Evolutionary conservation across 345 rosid genomes (phyloP), one percentile per base, ranked within the genome.

Genomic region (Fremontodendron californicum): DNA sequence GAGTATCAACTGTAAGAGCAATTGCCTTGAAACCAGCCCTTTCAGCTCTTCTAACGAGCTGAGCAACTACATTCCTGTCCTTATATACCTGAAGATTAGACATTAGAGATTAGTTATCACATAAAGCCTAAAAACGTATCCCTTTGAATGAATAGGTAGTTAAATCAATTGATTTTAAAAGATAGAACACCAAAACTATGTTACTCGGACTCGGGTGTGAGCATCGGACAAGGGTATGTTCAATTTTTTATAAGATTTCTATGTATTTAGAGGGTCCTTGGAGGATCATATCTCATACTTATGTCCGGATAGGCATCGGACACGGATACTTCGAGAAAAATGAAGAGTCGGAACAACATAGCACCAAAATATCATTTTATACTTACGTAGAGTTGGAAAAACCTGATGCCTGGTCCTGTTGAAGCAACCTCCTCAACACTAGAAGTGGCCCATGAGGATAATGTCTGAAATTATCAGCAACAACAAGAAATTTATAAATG

Each of bases 391-490:
- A 92, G 93, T 86, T 92, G 97, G 88, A 92, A 90, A 70, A 92
- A 92, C 42, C 97, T 87, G 54, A 92, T 83, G 78, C 95, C 97
- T 63, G 95, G 92, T 35, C 97, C 95, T 2, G 93, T 92, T 33
- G 97, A 92, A 84, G 97, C 94, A 81, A 92, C 97, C 87, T 92
- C 97, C 83, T 92, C 97, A 58, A 90, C 91, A 42, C 94, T 92
- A 10, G 94, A 92, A 82, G 97, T 90, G 75, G 97, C 92, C 97
- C 94, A 92, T 46, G 97, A 92, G 74, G 97, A 92, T n/a, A 92
- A 80, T 60, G 93, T 92, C 94, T 90, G 89, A 81, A 81, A 82
- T 71, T 80, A 70, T 5, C 51, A 79, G 2, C 48, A 66, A n/a
- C n/a, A 39, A 15, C 23, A 33, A 33, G n/a, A n/a, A n/a, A 64